Conservation (phyloP, 1,139 yeast genomes). For the Scheffersomyces parashehatae region DNA sequence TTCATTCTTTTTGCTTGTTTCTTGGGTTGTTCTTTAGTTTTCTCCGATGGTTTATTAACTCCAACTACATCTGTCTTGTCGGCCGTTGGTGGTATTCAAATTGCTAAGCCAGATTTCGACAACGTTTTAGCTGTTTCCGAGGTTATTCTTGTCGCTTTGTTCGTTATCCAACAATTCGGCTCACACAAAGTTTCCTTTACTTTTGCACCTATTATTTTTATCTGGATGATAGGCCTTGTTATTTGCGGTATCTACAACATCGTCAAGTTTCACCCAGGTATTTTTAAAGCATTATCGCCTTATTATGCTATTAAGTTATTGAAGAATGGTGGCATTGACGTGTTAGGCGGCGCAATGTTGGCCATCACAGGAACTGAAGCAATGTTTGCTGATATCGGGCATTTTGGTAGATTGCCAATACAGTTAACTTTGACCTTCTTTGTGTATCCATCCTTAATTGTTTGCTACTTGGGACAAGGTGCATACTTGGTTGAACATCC, state of each 20-base stretch:
- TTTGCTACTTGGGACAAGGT: conserved; percentile 59
- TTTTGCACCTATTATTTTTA: conserved; percentile 55
- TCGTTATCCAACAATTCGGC: conserved; percentile 49
- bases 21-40: conserved; percentile 55
- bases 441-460: conserved; percentile 54
- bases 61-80: conserved; percentile 63
- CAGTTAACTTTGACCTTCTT: conserved; percentile 45
- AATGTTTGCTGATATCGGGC: conserved; percentile 64
- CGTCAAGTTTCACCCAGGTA: conserved; percentile 38
- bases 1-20: conserved; percentile 45
- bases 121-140: conserved; percentile 51
- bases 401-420: conserved; percentile 51
- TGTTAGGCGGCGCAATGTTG: conserved; percentile 53
- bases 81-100: conserved; percentile 50
- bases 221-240: conserved; percentile 51
- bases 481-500: conserved; percentile 50
- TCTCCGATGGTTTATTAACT: conserved; percentile 61
- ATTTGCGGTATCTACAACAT: conserved; percentile 51
- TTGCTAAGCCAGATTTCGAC: conserved; percentile 43
- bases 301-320: conserved; percentile 48
- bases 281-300: conserved; percentile 53
- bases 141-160: conserved; percentile 44
- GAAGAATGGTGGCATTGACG: conserved; percentile 40
- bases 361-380: conserved; percentile 64
- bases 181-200: conserved; percentile 38